These are phyloP conservation scores for Fusarium praegraminearum DNA, from an alignment of 2,329 filamentous ascomycete genomes.

Conservation along the genomic window DNA sequence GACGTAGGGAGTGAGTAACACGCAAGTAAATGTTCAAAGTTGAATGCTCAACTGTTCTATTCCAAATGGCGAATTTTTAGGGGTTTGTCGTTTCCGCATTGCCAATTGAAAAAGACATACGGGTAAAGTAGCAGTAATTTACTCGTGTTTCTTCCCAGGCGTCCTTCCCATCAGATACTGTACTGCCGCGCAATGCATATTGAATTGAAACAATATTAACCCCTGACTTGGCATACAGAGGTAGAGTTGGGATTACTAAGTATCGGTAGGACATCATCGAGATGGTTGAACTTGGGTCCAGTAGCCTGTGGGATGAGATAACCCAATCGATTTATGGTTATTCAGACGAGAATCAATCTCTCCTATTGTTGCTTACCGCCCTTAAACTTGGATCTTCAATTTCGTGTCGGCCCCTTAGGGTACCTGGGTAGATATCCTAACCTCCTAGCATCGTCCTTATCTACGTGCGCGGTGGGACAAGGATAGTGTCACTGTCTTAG, in stretches of 20 bases:
- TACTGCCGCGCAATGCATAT: background rate
- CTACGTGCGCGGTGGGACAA: background rate
- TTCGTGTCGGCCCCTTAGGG: background rate
- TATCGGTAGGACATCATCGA: background rate
- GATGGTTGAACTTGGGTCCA: background rate
- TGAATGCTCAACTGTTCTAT: background rate
- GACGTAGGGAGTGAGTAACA: background rate
- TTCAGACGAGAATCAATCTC: background rate
- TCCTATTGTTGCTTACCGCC: too few species aligned
- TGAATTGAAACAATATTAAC: background rate
- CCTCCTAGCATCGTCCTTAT: conserved; percentile 16
- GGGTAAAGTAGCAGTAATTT: background rate
- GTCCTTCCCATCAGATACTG: background rate
- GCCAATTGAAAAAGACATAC: background rate
- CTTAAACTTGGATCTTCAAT: too few species aligned
- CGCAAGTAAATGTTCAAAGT: background rate
- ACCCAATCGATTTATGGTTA: background rate
- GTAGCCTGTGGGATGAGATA: background rate
- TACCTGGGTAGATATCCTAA: background rate
- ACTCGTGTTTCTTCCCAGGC: background rate
- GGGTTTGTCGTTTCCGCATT: background rate
- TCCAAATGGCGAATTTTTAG: background rate
- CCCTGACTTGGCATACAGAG: background rate
- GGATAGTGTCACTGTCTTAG: conserved; percentile 9
- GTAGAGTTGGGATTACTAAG: background rate